Base-by-base conservation (phyloP, 441 rosid species). In the Eugenia klotzschiana region DNA sequence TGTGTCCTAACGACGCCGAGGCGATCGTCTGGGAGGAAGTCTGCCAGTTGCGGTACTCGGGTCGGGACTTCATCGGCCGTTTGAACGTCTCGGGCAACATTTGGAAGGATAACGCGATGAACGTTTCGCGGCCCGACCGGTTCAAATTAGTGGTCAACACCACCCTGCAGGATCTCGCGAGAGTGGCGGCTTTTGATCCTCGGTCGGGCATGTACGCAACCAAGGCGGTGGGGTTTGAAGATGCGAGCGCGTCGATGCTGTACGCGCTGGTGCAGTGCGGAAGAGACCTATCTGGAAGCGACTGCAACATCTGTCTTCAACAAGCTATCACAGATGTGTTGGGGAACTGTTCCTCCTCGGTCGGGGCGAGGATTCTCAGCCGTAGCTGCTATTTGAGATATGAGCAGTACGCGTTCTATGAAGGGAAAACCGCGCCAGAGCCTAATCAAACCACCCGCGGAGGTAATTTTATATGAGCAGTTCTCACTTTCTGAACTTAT, bases 331-430 rank as follows among this genome's bases (percentile, higher is more conserved):
- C n/a, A 25, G 83, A 90, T 81, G 72, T 87, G 72, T 73, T 60
- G 13, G 58, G 20, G 23, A 80, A 85, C 84, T 85, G 83, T 80
- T 54, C 51, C 83, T 84, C 26, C 55, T 87, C 88, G n/a, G 46
- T 80, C 1, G 90, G 91, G 3, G 88, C 80, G 4, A 77, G 89
- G 81, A 52, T 90, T 37, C 81, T 85, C 8, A 88, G 91, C 86
- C 89, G 81, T 4, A 88, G 89, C 83, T 90, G 90, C 84, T 88
- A 87, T 69, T 77, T 90, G 84, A 87, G 90, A 83, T 90, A 87
- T 57, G 88, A 90, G 79, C 79, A 88, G 13, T 87, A 90, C 26
- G 84, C 84, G 52, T 87, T 90, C 56, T 86, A 87, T 40, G 43
- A 83, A 27, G 88, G 87, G 4, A 83, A 29, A 55, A 69, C 55